Evolutionary conservation across 176 grass and related monocot species (phyloP), one percentile per base, ranked within the genome.

Genomic region (Elymus sibiricus): DNA sequence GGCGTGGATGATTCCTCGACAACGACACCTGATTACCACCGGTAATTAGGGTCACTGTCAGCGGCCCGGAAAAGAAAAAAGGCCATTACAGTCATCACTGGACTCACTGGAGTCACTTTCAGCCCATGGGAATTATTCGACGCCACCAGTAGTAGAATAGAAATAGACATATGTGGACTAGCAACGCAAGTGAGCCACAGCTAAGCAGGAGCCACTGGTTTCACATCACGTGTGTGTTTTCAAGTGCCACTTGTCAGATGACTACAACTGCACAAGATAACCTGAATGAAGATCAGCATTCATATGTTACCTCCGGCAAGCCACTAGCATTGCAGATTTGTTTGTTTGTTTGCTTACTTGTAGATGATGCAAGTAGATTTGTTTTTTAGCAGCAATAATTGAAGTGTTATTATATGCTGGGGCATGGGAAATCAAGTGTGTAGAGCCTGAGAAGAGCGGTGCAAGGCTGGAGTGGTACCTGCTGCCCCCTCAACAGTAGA

Each of bases 401-500:
- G 14, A 49, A 75, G 75, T 24, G 44, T 34, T 78, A 55, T 55
- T 53, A 17, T 19, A n/a, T n/a, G n/a, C n/a, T 71, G 70, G 25
- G 79, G 73, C 73, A 79, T 83, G 88, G 82, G 78, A 67, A 55
- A 40, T 10, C 84, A 79, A 35, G 62, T 26, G 55, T 40, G 21
- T n/a, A 39, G 42, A 63, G 42, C 43, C 64, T 82, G 34, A n/a
- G 43, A 64, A 79, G 67, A 77, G 44, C 5, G 80, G 79, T 68
- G 89, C 89, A 68, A 87, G 85, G 59, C 84, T 90, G 80, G 84
- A 83, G 26, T 39, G 14, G 53, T 29, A 83, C 83, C 37, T 47
- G 77, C 63, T 77, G 77, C 62, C 28, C 44, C 87, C 61, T 46
- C 26, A 34, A 64, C 66, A 79, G 58, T 35, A 51, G 3, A 39